A percentile compares a stretch with the other conserved stretches of the same genome.
phyloP scores from a whole-genome alignment of 495 filamentous ascomycete genomes.

The Oleoguttula mirabilis region DNA sequence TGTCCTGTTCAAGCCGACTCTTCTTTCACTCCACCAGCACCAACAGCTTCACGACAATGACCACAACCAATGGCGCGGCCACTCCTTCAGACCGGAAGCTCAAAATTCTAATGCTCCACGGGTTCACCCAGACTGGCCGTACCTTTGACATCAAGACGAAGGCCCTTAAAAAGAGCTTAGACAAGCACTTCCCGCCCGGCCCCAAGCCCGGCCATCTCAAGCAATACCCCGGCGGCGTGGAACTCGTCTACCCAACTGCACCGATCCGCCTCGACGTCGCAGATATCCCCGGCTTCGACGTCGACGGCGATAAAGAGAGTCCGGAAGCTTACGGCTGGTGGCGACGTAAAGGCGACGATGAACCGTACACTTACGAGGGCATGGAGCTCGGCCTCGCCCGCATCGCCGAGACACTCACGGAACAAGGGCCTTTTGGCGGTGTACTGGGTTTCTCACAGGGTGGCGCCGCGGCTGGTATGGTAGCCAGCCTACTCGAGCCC shows the following conservation, averaged over 20 bases:
- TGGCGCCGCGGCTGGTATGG: constrained; percentile 36
- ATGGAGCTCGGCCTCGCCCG: constrained; percentile 49
- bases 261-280: constrained; percentile 48
- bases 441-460: constrained; percentile 37
- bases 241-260: constrained; percentile 50
- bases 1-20: too few relatives aligned
- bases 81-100: constrained; percentile 15
- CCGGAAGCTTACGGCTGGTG: constrained; percentile 77
- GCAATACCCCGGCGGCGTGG: constrained; percentile 30
- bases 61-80: constrained; percentile 4
- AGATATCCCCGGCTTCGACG: constrained; percentile 60
- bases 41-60: too few relatives aligned
- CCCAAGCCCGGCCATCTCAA: constrained; percentile 17
- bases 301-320: constrained; percentile 29
- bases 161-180: constrained; percentile 68
- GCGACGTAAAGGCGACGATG: constrained; percentile 48
- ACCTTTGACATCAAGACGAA: constrained; percentile 83
- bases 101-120: constrained; percentile 40
- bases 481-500: constrained; percentile 57
- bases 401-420: constrained; percentile 46
- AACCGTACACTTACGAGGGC: constrained; percentile 47
- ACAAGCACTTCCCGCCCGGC: constrained; percentile 49
- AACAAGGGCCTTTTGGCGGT: constrained; percentile 35
- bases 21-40: too few relatives aligned
- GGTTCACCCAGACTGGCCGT: constrained; percentile 84